Evolutionary conservation across 1,284 basidiomycete genomes (phyloP).

Genomic region (Pseudozyma hubeiensis): DNA sequence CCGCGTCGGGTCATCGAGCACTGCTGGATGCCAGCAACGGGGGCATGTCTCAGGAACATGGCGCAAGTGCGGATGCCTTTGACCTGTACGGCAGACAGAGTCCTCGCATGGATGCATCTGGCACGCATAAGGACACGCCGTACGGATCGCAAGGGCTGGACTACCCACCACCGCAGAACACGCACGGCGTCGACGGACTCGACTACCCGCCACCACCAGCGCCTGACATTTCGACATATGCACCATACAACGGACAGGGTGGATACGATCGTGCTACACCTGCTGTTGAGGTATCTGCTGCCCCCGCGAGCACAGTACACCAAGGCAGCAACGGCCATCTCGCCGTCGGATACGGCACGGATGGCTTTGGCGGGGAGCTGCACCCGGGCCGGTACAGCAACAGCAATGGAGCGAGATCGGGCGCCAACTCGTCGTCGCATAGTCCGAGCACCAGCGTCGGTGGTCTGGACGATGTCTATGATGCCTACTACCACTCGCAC

Average conservation of each 20-base stretch:
- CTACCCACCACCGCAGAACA: slow-evolving; percentile 43
- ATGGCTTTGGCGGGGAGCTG: slow-evolving; percentile 40
- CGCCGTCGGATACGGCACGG: slow-evolving; percentile 31
- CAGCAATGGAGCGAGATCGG: slow-evolving; percentile 20
- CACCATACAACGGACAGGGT: slow-evolving; percentile 24
- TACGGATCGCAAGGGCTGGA: slow-evolving; percentile 36
- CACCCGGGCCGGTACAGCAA: slow-evolving; percentile 35
- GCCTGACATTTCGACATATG: slow-evolving; percentile 39
- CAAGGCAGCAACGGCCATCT: slow-evolving; percentile 13
- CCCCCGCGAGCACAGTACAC: slow-evolving; percentile 15
- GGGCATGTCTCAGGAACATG: slow-evolving; percentile 20
- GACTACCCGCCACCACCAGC: slow-evolving; percentile 44
- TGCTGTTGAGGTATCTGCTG: slow-evolving; percentile 19
- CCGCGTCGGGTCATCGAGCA: slow-evolving; percentile 16
- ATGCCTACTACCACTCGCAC: slow-evolving; percentile 42
- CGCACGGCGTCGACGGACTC: slow-evolving; percentile 41
- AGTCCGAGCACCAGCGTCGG: slow-evolving; percentile 23
- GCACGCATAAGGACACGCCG: slow-evolving; percentile 19
- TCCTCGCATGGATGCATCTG: slow-evolving; percentile 9
- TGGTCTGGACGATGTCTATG: slow-evolving; percentile 47
- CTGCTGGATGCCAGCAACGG: slow-evolving; percentile 38
- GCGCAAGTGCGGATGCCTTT: slow-evolving; percentile 5
- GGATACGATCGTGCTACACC: slow-evolving; percentile 9
- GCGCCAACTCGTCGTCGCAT: slow-evolving; percentile 21
- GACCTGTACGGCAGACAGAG: slow-evolving; percentile 29